Evolutionary conservation across 2,329 filamentous ascomycete species (phyloP), one percentile per base, ranked within the genome.

Genomic region (Grosmannia serpens): DNA sequence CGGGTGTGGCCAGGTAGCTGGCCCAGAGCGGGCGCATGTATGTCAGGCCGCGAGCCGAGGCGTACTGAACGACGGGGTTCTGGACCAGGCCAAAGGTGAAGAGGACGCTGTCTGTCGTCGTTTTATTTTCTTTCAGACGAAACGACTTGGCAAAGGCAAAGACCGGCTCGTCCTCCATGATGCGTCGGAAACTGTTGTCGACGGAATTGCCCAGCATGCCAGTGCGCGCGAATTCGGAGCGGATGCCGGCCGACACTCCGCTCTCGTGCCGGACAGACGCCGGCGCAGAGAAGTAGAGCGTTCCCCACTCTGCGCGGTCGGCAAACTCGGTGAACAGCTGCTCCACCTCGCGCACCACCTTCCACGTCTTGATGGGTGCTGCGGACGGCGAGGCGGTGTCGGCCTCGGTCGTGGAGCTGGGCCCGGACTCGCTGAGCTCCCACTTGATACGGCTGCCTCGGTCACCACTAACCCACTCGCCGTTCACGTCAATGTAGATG

Each of bases 251-350:
- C 8, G 89, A 87, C 24, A 83, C 84, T 33, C 88, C 89, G 62
- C 81, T 82, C 71, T 92, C 84, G 67, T 91, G 85, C 29, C 80
- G 75, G 22, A 81, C 82, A 67, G 86, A 79, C 62, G 77, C 74
- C 26, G 89, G 88, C 1, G 78, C 89, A 26, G 86, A 86, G 68
- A 95, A 89, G 70, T 89, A 82, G 59, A 95, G 70, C 31, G 84
- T 86, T 4, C 90, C 90, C 90, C 90, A 95, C 79, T 95, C 89
- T 1, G 87, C 81, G 50, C 86, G 85, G 65, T 95, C 90, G 50
- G 73, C 73, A 58, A 79, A 79, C 70, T 95, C 90, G 1, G 86
- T 88, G 57, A 94, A 81, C n/a, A 88, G 75, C 68, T 86, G 76
- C 70, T 92, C 82, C 8, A 76, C 68, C 59, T 73, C 73, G 46